A percentile compares a stretch with the other conserved stretches of the same genome.
Evolutionary conservation across 768 basidiomycete species (phyloP).

Genomic region (Agrocybe pediades): DNA sequence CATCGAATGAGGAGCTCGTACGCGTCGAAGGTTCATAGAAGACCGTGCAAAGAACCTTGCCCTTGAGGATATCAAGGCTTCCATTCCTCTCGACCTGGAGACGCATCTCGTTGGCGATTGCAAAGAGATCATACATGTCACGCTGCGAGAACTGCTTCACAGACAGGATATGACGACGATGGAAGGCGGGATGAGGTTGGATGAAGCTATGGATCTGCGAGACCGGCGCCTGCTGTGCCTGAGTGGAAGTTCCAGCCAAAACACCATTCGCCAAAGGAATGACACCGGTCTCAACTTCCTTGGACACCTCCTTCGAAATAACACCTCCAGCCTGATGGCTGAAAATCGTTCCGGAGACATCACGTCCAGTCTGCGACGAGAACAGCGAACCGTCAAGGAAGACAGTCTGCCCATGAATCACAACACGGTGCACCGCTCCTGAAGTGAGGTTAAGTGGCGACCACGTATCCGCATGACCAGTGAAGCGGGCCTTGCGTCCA

Average conservation of each 20-base stretch:
- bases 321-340: conserved; percentile 15
- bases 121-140: conserved; percentile 92
- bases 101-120: conserved; percentile 95
- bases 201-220: conserved; percentile 47
- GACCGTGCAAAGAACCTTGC: conserved; percentile 85
- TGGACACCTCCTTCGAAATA: conserved; percentile 27
- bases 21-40: conserved; percentile 99
- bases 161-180: conserved; percentile 89
- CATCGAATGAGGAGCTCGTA: conserved; percentile 94
- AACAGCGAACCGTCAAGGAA: conserved; percentile 84
- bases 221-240: conserved; percentile 32
- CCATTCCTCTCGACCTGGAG: conserved; percentile 93
- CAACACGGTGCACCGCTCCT: conserved; percentile 87
- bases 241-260: conserved; percentile 22
- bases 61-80: conserved; percentile 84
- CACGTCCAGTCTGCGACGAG: conserved; percentile 61
- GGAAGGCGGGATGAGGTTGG: conserved; percentile 82
- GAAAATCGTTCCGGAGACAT: conserved; percentile 66
- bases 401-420: conserved; percentile 85
- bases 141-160: conserved; percentile 91
- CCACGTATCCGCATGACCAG: conserved; percentile 59
- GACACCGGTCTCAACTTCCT: conserved; percentile 27
- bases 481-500: conserved; percentile 68
- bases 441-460: conserved; percentile 73
- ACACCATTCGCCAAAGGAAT: conserved; percentile 27